These are phyloP conservation scores for Salix caprea DNA, from an alignment of 345 rosid genomes.

Conservation along the genomic window DNA sequence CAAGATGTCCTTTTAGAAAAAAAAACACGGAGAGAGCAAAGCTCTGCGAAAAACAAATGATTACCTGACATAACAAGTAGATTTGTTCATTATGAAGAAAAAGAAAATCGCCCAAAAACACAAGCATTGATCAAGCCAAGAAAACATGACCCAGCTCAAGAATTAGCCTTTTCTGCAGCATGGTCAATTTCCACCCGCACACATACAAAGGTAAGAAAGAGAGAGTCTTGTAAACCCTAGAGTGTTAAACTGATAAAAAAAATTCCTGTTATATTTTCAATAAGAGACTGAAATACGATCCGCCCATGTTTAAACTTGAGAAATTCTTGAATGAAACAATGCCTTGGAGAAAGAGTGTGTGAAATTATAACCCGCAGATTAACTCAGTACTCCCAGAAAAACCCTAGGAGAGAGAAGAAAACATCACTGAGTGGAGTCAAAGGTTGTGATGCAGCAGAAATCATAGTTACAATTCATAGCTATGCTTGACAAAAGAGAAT, in stretches of 20 bases:
- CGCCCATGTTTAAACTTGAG: background rate
- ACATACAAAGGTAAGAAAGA: background rate
- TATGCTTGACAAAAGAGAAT: background rate
- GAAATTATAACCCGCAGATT: background rate
- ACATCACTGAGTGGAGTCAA: background rate
- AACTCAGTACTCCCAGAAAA: background rate
- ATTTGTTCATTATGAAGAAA: background rate
- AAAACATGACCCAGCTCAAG: background rate
- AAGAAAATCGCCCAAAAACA: background rate
- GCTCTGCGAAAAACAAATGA: background rate
- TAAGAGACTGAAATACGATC: background rate
- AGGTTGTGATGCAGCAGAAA: background rate
- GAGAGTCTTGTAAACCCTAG: background rate
- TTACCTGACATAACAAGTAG: background rate
- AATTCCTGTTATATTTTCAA: background rate
- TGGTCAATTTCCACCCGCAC: background rate
- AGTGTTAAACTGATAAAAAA: background rate
- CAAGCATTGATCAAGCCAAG: background rate
- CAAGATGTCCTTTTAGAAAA: background rate
- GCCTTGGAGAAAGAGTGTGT: background rate
- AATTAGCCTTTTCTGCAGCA: background rate
- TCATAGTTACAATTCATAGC: no score
- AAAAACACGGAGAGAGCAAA: background rate
- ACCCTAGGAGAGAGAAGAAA: slow-evolving; percentile 4
- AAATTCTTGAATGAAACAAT: background rate